A percentile compares a stretch with the other conserved stretches of the same genome.
phyloP scores from a whole-genome alignment of 2,329 filamentous ascomycete species.

The Monilinia polystroma region DNA sequence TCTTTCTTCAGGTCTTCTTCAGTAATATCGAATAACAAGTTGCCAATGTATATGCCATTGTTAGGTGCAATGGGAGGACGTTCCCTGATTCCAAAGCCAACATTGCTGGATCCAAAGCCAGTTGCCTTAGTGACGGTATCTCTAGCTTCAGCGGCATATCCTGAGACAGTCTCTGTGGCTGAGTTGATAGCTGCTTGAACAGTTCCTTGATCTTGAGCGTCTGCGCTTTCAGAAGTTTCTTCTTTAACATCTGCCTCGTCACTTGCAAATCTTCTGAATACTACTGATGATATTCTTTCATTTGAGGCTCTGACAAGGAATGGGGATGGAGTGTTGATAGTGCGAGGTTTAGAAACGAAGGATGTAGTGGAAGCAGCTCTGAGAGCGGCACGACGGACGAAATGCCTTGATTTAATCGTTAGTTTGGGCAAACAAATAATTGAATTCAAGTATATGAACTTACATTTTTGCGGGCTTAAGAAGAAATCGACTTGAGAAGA shows the following conservation, averaged over 20 bases:
- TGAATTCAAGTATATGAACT: constrained; percentile 4
- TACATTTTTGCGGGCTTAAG: neutral
- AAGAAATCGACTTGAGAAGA: constrained; percentile 12
- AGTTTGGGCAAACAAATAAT: neutral
- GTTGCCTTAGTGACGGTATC: constrained; percentile 24
- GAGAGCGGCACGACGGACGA: constrained; percentile 55
- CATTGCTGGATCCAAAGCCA: constrained; percentile 11
- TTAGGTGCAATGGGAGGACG: constrained; percentile 20
- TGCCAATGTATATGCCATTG: constrained; percentile 60
- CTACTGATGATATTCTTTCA: constrained; percentile 37
- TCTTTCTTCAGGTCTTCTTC: constrained; percentile 57
- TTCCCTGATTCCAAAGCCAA: neutral
- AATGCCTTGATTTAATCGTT: constrained; percentile 35
- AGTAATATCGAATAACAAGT: constrained; percentile 68
- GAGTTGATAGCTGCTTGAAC: constrained; percentile 33
- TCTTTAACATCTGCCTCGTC: constrained; percentile 42
- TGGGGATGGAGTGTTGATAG: constrained; percentile 43
- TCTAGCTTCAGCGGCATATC: constrained; percentile 22
- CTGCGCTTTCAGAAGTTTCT: constrained; percentile 24
- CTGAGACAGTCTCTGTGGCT: constrained; percentile 26
- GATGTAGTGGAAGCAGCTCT: constrained; percentile 50
- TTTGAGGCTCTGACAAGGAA: constrained; percentile 40
- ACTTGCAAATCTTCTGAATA: constrained; percentile 51
- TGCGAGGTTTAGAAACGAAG: constrained; percentile 45
- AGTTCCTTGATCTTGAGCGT: constrained; percentile 34